Conservation (phyloP, 2,329 filamentous ascomycete genomes). For the Paraphoma sp. region DNA sequence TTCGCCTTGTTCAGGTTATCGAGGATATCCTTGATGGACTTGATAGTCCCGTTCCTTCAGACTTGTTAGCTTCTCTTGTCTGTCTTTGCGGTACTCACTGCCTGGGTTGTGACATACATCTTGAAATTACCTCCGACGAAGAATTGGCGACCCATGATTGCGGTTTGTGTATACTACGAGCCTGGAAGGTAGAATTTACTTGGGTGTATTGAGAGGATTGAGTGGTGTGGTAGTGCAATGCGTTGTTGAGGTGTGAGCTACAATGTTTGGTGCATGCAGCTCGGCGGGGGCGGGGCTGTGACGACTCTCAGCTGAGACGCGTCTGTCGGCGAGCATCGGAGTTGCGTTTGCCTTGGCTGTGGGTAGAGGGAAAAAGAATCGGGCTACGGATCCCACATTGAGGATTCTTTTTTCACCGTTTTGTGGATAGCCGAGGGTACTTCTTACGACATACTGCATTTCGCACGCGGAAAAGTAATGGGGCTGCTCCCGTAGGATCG, state of each 20-base stretch:
- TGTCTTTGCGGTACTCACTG: slow-evolving; percentile 24
- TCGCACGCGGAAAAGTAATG: background rate
- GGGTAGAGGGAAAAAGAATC: slow-evolving; percentile 33
- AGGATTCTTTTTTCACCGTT: background rate
- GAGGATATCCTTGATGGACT: slow-evolving; percentile 91
- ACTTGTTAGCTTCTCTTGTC: slow-evolving; percentile 20
- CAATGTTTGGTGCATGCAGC: slow-evolving; percentile 23
- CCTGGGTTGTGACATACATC: slow-evolving; percentile 68
- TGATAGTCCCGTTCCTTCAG: slow-evolving; percentile 87
- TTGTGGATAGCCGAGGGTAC: background rate
- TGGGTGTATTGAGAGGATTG: slow-evolving; percentile 6
- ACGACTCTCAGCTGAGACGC: slow-evolving; percentile 18
- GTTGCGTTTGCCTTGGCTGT: slow-evolving; percentile 33
- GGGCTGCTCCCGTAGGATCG: background rate
- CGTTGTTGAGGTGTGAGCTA: slow-evolving; percentile 38
- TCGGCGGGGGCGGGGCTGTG: slow-evolving; percentile 38
- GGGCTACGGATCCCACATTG: slow-evolving; percentile 24
- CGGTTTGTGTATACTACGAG: slow-evolving; percentile 16
- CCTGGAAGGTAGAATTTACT: slow-evolving; percentile 5
- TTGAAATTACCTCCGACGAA: slow-evolving; percentile 99
- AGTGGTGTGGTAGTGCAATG: slow-evolving; percentile 29
- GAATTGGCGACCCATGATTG: slow-evolving; percentile 92
- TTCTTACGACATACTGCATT: background rate
- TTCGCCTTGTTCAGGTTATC: slow-evolving; percentile 85
- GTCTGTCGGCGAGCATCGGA: slow-evolving; percentile 37